phyloP scores from a whole-genome alignment of 495 filamentous ascomycete genomes.

The Talaromyces trachyspermus region DNA sequence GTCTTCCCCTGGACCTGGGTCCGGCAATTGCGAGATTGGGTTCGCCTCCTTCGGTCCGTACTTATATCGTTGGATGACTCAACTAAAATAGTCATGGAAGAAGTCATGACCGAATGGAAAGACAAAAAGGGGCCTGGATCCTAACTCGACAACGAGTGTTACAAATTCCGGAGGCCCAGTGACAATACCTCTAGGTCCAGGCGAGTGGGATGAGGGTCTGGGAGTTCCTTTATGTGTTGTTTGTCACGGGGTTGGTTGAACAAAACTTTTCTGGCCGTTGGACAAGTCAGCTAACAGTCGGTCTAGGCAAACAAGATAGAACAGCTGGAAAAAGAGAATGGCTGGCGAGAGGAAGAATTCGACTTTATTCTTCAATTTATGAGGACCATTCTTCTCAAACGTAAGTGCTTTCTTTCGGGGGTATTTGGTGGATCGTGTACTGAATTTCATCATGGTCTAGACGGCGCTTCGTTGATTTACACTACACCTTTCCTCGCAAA shows the following conservation, averaged over 20 bases:
- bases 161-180: conserved; percentile 46
- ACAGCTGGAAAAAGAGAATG: conserved; percentile 72
- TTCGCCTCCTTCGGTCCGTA: conserved; percentile 68
- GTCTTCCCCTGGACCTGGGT: conserved; percentile 92
- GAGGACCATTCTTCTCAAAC: conserved; percentile 77
- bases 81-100: conserved; percentile 74
- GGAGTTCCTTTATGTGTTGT: conserved; percentile 88
- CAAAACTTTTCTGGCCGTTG: neutral
- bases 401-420: conserved; percentile 37
- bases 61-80: conserved; percentile 67
- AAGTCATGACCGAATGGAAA: conserved; percentile 60
- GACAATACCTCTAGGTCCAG: conserved; percentile 72
- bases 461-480: conserved; percentile 87
- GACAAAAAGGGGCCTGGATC: conserved; percentile 41
- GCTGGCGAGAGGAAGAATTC: conserved; percentile 91
- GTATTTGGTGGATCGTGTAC: neutral
- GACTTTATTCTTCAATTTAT: conserved; percentile 86
- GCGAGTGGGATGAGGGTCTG: conserved; percentile 89
- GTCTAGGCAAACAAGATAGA: conserved; percentile 82
- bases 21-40: conserved; percentile 80
- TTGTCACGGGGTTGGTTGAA: conserved; percentile 71
- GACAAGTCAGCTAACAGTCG: neutral
- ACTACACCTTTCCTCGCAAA: conserved; percentile 74
- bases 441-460: conserved; percentile 31
- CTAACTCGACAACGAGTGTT: conserved; percentile 36